Percentiles rank a stretch among this genome's conserved stretches.
Evolutionary conservation across 140 eudicot species (phyloP).

Genomic region (Cichorium intybus): DNA sequence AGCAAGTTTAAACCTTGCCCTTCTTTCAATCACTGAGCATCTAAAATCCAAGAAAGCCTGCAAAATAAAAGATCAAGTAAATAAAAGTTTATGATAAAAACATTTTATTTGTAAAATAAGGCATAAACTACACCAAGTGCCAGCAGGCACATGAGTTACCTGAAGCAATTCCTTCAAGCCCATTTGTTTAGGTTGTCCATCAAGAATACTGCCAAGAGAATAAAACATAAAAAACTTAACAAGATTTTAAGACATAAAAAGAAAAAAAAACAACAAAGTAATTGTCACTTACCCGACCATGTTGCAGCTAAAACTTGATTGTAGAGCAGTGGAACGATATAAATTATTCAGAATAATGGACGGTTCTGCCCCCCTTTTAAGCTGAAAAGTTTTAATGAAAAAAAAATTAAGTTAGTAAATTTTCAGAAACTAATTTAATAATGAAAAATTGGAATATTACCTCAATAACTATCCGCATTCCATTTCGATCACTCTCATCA

Average conservation of each 20-base stretch:
- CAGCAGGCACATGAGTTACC: conserved; percentile 38
- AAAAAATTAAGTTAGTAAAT: not conserved
- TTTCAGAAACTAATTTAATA: not conserved
- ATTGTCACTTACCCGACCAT: conserved; percentile 90
- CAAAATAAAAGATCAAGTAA: conserved; percentile 6
- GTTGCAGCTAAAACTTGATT: conserved; percentile 93
- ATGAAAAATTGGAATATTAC: conserved; percentile 39
- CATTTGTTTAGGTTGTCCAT: conserved; percentile 95
- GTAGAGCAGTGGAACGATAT: conserved; percentile 86
- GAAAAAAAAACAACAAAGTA: not conserved
- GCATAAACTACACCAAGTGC: not conserved
- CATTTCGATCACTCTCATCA: conserved; percentile 97
- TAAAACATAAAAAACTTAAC: conserved; percentile 14
- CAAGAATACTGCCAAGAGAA: conserved; percentile 58
- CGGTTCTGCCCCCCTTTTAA: conserved; percentile 92
- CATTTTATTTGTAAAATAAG: not conserved
- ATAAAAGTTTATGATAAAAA: not conserved
- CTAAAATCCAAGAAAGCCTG: conserved; percentile 98
- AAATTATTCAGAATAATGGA: conserved; percentile 80
- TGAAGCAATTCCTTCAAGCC: conserved; percentile 88
- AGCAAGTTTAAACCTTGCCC: conserved; percentile 70
- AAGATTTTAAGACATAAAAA: not conserved
- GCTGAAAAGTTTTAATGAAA: conserved; percentile 41
- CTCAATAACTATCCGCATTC: conserved; percentile 99
- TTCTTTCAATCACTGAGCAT: conserved; percentile 85